phyloP scores from a whole-genome alignment of 2,329 filamentous ascomycete species.

The Aspergillus versicolor region DNA sequence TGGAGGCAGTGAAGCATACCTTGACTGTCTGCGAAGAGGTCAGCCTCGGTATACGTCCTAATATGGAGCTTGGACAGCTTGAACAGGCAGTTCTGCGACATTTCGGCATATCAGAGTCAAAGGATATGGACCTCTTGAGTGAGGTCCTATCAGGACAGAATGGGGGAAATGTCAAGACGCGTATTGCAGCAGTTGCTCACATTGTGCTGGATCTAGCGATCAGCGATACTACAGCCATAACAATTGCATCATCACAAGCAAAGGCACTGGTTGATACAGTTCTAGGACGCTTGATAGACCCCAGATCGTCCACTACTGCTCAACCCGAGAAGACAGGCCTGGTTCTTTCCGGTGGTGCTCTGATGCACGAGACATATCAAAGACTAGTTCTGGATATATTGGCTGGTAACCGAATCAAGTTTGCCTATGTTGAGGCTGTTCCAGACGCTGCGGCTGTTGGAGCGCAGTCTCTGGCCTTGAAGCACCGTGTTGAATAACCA shows the following conservation, averaged over 20 bases:
- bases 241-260: constrained; percentile 16
- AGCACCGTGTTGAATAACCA: too few species aligned
- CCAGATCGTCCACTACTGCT: constrained; percentile 11
- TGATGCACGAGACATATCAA: constrained; percentile 20
- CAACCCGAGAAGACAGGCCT: constrained; percentile 12
- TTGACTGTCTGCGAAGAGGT: constrained; percentile 30
- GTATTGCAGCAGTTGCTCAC: constrained; percentile 20
- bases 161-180: constrained; percentile 13
- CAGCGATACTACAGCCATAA: constrained; percentile 7
- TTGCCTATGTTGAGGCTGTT: constrained; percentile 4
- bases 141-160: constrained; percentile 14
- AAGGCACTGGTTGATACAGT: constrained; percentile 13
- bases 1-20: constrained; percentile 34
- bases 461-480: neutral
- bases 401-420: neutral
- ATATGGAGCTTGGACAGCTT: constrained; percentile 1
- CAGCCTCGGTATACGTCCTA: constrained; percentile 13
- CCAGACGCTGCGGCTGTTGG: neutral
- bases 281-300: constrained; percentile 16
- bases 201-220: constrained; percentile 12
- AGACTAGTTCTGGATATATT: neutral
- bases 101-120: constrained; percentile 2
- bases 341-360: constrained; percentile 22
- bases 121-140: constrained; percentile 18
- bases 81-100: constrained; percentile 16